Conservation (phyloP, 805 yeast genomes). For the Clavispora phyllophila region DNA sequence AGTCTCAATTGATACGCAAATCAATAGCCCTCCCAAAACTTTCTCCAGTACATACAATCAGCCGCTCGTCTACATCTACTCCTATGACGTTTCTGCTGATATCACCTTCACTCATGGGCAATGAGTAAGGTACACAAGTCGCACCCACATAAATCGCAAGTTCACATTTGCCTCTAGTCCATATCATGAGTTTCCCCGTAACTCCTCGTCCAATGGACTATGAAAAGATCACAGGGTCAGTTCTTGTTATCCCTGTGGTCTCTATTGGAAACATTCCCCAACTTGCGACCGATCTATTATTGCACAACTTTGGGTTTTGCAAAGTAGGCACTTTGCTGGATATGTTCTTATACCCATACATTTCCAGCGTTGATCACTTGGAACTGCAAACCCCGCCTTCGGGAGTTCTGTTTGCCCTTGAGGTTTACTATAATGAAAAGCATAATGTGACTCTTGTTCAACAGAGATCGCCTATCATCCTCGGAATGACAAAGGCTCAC, state of each 20-base stretch:
- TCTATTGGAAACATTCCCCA: conserved; percentile 92
- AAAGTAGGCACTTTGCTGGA: conserved; percentile 57
- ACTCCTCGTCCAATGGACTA: background rate
- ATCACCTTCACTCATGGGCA: no score
- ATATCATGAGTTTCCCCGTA: conserved; percentile 3
- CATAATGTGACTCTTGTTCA: conserved; percentile 57
- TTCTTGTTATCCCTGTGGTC: conserved; percentile 70
- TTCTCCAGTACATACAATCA: no score
- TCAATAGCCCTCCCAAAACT: no score
- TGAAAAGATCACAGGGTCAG: conserved; percentile 20
- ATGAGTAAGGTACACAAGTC: background rate
- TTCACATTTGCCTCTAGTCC: background rate
- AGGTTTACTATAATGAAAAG: conserved; percentile 47
- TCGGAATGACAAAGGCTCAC: conserved; percentile 50
- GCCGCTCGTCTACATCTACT: no score
- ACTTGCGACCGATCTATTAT: conserved; percentile 64
- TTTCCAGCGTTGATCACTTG: conserved; percentile 63
- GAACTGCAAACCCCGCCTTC: conserved; percentile 4
- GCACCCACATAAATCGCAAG: background rate
- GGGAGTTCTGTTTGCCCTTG: conserved; percentile 58
- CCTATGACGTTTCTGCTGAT: no score
- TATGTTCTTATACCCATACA: conserved; percentile 68
- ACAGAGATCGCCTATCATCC: conserved; percentile 80
- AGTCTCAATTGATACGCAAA: no score
- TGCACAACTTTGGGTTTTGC: conserved; percentile 53